phyloP scores from a whole-genome alignment of 306 rosid genomes.

The Ochetophila trinervis region DNA sequence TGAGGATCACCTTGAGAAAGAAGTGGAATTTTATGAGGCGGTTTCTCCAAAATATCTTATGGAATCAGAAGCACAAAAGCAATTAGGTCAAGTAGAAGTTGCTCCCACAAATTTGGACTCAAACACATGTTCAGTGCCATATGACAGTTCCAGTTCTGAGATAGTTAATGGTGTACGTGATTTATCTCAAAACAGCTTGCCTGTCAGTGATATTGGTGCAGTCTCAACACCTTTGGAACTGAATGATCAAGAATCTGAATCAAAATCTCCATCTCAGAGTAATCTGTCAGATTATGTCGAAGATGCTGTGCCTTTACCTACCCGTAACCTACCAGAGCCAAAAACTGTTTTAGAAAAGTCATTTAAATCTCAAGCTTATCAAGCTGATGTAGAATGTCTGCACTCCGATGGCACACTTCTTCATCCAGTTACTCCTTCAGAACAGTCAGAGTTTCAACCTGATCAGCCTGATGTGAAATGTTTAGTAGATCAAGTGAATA shows the following conservation, averaged over 20 bases:
- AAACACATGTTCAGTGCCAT: constrained; percentile 24
- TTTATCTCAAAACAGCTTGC: constrained; percentile 30
- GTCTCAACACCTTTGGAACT: constrained; percentile 31
- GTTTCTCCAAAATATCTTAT: constrained; percentile 33
- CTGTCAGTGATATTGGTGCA: constrained; percentile 32
- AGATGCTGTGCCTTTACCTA: constrained; percentile 32
- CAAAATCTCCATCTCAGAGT: constrained; percentile 29
- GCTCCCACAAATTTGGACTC: constrained; percentile 30
- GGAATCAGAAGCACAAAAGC: constrained; percentile 32
- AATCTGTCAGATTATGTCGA: constrained; percentile 25
- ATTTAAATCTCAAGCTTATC: constrained; percentile 34
- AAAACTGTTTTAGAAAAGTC: constrained; percentile 30
- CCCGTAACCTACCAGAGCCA: constrained; percentile 31
- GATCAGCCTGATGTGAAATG: constrained; percentile 35
- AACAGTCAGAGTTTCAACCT: constrained; percentile 36
- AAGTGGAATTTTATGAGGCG: constrained; percentile 35
- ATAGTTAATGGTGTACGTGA: constrained; percentile 24
- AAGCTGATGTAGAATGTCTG: constrained; percentile 25
- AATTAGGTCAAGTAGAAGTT: constrained; percentile 32
- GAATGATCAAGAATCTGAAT: constrained; percentile 29
- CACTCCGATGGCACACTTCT: constrained; percentile 22
- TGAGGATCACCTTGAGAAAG: constrained; percentile 29
- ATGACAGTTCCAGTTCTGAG: constrained; percentile 33
- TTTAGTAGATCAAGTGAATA: constrained; percentile 32
- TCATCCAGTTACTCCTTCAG: constrained; percentile 31